Conservation (phyloP, 148 eudicot genomes). For the Arctostaphylos glauca region DNA sequence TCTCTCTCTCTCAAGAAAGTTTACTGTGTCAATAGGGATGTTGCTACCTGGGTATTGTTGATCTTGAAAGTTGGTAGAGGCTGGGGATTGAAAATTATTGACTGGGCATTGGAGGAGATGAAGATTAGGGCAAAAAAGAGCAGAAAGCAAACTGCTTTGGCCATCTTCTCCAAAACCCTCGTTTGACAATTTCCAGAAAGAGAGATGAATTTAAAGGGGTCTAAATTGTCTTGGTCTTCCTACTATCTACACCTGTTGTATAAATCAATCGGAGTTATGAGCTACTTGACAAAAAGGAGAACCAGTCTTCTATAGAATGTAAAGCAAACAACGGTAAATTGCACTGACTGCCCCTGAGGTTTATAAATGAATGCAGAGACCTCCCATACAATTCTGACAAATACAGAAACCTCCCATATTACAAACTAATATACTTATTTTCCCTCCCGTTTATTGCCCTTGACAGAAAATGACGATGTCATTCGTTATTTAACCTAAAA, state of each 20-base stretch:
- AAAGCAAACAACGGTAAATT: no score
- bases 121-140: constrained; percentile 13
- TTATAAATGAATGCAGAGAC: no score
- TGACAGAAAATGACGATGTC: no score
- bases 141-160: not conserved
- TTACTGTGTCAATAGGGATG: not conserved
- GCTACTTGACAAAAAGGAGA: not conserved
- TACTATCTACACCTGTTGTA: no score
- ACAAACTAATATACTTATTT: no score
- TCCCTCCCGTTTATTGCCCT: no score
- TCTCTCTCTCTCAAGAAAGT: not conserved
- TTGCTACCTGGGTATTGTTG: constrained; percentile 38
- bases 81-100: constrained; percentile 23
- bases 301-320: not conserved
- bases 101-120: constrained; percentile 20
- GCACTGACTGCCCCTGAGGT: no score
- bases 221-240: not conserved
- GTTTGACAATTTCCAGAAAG: not conserved
- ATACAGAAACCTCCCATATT: no score
- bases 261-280: not conserved
- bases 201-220: not conserved
- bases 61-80: constrained; percentile 26
- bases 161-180: constrained; percentile 18
- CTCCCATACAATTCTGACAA: no score
- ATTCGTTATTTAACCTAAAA: no score